Evolutionary conservation across 2,329 filamentous ascomycete species (phyloP).

Genomic region (Nectriaceae sp.): DNA sequence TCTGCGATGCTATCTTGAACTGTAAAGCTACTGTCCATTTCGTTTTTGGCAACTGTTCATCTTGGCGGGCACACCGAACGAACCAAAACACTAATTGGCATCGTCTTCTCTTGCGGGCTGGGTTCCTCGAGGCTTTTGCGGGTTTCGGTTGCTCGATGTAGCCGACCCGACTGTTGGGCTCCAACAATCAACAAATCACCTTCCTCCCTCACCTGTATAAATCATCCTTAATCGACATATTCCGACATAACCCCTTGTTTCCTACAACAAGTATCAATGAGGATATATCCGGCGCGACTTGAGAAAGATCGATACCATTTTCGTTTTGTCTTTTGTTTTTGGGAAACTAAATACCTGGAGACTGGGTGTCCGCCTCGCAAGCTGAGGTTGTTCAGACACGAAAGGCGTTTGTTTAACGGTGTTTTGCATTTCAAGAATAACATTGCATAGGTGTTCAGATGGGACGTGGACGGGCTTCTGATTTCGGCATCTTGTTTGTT

Average conservation of each 20-base stretch:
- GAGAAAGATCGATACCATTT: conserved; percentile 51
- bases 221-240: conserved; percentile 51
- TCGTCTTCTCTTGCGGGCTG: conserved; percentile 42
- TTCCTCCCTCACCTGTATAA: conserved; percentile 46
- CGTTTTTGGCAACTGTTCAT: conserved; percentile 47
- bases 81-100: conserved; percentile 39
- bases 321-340: conserved; percentile 36
- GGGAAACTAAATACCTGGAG: conserved; percentile 31
- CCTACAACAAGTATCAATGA: conserved; percentile 33
- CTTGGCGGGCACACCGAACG: conserved; percentile 50
- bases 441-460: conserved; percentile 50
- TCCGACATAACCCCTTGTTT: conserved; percentile 29
- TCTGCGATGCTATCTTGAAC: conserved; percentile 36
- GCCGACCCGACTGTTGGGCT: conserved; percentile 31
- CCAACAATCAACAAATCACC: conserved; percentile 21
- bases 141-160: conserved; percentile 28
- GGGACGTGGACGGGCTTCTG: conserved; percentile 24
- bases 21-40: conserved; percentile 39
- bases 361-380: conserved; percentile 34
- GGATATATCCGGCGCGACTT: conserved; percentile 41
- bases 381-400: conserved; percentile 43
- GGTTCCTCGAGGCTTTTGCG: conserved; percentile 37
- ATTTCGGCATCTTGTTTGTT: conserved; percentile 33
- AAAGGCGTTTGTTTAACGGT: conserved; percentile 36
- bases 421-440: conserved; percentile 46